Evolutionary conservation across 257 asterid species (phyloP).

Genomic region (Penstemon davidsonii): DNA sequence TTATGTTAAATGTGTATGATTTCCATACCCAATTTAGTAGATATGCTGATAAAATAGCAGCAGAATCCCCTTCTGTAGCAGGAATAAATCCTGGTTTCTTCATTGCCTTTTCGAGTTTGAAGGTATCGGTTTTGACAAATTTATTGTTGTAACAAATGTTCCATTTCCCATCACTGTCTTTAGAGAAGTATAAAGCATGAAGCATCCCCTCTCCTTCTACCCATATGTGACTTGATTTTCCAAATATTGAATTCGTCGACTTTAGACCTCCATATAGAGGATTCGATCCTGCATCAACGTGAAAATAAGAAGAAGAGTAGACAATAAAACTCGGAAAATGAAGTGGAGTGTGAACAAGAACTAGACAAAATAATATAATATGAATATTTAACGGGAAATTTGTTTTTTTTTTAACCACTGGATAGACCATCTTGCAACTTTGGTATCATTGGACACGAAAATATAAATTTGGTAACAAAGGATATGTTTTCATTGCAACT

Average conservation of each 20-base stretch:
- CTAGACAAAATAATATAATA: no score
- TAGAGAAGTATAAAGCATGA: constrained; percentile 43
- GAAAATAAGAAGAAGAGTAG: neutral
- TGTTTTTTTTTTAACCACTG: no score
- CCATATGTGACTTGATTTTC: constrained; percentile 49
- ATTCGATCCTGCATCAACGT: constrained; percentile 39
- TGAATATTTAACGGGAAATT: no score
- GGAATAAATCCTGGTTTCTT: constrained; percentile 46
- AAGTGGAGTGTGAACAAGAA: neutral
- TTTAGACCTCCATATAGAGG: constrained; percentile 49
- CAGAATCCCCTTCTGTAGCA: constrained; percentile 48
- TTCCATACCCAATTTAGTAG: constrained; percentile 46
- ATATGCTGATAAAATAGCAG: constrained; percentile 46
- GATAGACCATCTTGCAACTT: no score
- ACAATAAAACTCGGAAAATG: neutral
- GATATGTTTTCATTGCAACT: no score
- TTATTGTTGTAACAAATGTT: constrained; percentile 37
- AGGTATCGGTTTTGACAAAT: constrained; percentile 44
- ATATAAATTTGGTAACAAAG: no score
- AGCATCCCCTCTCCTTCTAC: constrained; percentile 63
- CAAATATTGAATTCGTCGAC: constrained; percentile 41
- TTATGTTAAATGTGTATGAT: neutral
- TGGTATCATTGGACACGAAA: no score
- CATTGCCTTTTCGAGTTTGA: constrained; percentile 35
- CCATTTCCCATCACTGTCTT: constrained; percentile 29